phyloP scores from a whole-genome alignment of 2,329 filamentous ascomycete species.

The Diaporthe sp. region DNA sequence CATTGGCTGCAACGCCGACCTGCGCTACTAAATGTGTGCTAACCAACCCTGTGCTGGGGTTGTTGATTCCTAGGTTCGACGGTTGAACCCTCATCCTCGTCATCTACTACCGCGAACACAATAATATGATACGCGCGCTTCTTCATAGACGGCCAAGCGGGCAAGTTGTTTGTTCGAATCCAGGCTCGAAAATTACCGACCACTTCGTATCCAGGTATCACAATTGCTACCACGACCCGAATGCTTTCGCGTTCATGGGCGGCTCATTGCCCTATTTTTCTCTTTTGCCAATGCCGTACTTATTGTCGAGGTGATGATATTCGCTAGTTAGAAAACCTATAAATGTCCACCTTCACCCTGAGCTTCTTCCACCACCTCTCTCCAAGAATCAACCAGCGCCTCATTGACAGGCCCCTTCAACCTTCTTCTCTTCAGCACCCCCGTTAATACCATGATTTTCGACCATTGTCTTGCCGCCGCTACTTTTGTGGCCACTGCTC shows the following conservation, averaged over 20 bases:
- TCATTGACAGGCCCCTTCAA: neutral
- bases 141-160: neutral
- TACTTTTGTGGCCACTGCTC: neutral
- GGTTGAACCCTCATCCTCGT: neutral
- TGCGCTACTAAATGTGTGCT: neutral
- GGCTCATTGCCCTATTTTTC: neutral
- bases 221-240: neutral
- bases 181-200: too few species aligned
- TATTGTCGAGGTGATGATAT: neutral
- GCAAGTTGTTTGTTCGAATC: neutral
- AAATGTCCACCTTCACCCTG: neutral
- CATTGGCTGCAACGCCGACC: neutral
- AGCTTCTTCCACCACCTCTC: too few species aligned
- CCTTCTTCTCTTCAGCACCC: neutral
- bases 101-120: neutral
- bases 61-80: too few species aligned
- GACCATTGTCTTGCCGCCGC: neutral
- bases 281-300: neutral
- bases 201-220: neutral
- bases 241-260: neutral
- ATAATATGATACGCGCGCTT: constrained; percentile 13
- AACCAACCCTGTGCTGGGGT: neutral
- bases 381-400: neutral
- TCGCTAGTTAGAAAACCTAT: neutral
- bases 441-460: neutral